phyloP scores from a whole-genome alignment of 164 flowering plant species.

The Piper betle region DNA sequence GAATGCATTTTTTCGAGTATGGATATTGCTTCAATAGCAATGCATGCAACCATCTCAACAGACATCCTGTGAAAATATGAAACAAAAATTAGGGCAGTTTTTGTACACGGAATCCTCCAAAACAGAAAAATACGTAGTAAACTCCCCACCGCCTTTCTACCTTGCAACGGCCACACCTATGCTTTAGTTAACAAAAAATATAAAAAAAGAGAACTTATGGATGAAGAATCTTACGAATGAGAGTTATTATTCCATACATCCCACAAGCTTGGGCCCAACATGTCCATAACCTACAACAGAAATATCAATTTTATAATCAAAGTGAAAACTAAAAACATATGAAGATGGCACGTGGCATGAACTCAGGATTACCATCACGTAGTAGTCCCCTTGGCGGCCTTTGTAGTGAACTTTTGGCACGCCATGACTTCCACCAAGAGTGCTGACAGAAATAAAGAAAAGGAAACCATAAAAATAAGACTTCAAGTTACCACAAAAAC shows the following conservation, averaged over 20 bases:
- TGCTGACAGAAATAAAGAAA: constrained; percentile 27
- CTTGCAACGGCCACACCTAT: not conserved
- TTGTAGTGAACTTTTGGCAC: constrained; percentile 73
- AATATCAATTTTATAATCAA: not conserved
- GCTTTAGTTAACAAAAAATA: not conserved
- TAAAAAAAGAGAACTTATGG: not conserved
- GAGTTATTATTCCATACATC: constrained; percentile 83
- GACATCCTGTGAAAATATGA: constrained; percentile 6
- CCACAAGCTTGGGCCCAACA: constrained; percentile 95
- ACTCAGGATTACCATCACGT: constrained; percentile 52
- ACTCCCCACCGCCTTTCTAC: not conserved
- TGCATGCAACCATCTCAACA: constrained; percentile 15
- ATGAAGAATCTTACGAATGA: constrained; percentile 4
- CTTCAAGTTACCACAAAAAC: not conserved
- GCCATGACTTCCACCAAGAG: constrained; percentile 82
- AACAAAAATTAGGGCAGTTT: too few relatives aligned
- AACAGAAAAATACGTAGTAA: too few relatives aligned
- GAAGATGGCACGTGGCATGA: not conserved
- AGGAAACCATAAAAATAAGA: not conserved
- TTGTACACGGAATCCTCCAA: too few relatives aligned
- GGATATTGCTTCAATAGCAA: constrained; percentile 15
- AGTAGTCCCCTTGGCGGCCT: constrained; percentile 83
- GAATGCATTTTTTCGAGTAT: constrained; percentile 18
- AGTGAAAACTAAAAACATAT: not conserved
- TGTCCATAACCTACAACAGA: constrained; percentile 79